phyloP scores from a whole-genome alignment of 2,329 filamentous ascomycete genomes.

The Chrysoporthe puriensis region DNA sequence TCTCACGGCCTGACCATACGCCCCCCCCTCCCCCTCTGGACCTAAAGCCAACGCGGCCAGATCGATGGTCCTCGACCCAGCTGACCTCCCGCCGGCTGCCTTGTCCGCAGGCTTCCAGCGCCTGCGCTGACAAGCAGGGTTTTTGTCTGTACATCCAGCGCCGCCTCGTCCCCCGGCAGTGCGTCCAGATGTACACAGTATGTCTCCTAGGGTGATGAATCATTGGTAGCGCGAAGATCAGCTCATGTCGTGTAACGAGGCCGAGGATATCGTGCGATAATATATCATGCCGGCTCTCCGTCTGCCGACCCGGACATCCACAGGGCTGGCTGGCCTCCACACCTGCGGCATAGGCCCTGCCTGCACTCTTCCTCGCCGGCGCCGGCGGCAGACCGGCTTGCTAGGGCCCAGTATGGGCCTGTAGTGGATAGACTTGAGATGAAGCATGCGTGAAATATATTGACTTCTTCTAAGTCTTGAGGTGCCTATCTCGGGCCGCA shows the following conservation, averaged over 20 bases:
- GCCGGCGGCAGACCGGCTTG: no score
- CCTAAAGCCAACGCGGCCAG: no score
- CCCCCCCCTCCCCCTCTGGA: background rate
- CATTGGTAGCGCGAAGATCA: background rate
- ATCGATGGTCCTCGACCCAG: background rate
- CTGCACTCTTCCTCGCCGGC: background rate
- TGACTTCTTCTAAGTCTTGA: background rate
- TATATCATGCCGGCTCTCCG: background rate
- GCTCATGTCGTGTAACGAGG: slow-evolving; percentile 17
- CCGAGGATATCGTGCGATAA: background rate
- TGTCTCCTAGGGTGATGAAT: no score
- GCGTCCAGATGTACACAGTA: no score
- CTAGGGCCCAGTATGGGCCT: background rate
- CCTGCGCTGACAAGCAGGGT: slow-evolving; percentile 10
- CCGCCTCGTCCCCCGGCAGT: no score
- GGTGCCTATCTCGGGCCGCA: background rate
- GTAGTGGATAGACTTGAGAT: background rate
- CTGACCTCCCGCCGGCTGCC: slow-evolving; percentile 5
- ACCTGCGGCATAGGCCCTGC: background rate
- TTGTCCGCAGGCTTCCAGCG: background rate
- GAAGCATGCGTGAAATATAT: background rate
- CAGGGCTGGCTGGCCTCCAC: background rate
- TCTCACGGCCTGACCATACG: background rate
- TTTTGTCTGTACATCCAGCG: no score
- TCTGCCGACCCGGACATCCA: background rate